Base-by-base conservation (phyloP, 805 yeast genomes). In the Nakazawaea molendinolei region DNA sequence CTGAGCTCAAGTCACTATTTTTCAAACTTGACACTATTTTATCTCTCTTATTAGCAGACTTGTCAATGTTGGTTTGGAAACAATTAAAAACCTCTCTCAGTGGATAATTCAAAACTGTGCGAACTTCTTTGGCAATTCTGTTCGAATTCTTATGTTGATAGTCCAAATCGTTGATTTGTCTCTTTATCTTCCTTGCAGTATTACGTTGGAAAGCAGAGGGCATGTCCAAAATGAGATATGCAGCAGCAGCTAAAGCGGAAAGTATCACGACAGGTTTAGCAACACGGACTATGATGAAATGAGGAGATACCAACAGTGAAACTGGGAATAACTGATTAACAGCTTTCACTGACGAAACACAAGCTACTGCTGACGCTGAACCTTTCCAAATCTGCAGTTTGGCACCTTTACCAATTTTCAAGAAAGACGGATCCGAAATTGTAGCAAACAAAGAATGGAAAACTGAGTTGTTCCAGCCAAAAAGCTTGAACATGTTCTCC, bases 201-300 rank as follows among this genome's bases (percentile, higher is more conserved):
- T 87, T 87, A 45, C 86, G 67, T 14, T 95, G 94, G 48, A 86
- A 76, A 0, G 97, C 95, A 48, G 81, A 74, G 3, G 97, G 97
- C 10, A 94, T 75, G 55, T 92, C 97, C 41, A 69, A 65, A 14
- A 86, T 61, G 39, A 87, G 53, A 49, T 84, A 86, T 27, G 76
- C 74, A 0, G 72, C 60, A 0, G 81, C 67, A 10, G 75, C 63
- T 1, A 75, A 69, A 5, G 74, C 60, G 1, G 71, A 69, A 7
- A 75, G 65, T 3, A 76, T 45, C 1, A 69, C 40, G 0, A 75
- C 31, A 0, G 94, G 89, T 1, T 72, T 53, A 0, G 72, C 67
- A n/a, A 80, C 52, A 29, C 63, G 65, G 39, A 60, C 66, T n/a
- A n/a, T n/a, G 18, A 75, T 38, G 44, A 55, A 63, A 43, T 50